Percentiles rank a stretch among this genome's conserved stretches.
Conservation (phyloP, 2,329 filamentous ascomycete species). For the Talaromyces sp. region DNA sequence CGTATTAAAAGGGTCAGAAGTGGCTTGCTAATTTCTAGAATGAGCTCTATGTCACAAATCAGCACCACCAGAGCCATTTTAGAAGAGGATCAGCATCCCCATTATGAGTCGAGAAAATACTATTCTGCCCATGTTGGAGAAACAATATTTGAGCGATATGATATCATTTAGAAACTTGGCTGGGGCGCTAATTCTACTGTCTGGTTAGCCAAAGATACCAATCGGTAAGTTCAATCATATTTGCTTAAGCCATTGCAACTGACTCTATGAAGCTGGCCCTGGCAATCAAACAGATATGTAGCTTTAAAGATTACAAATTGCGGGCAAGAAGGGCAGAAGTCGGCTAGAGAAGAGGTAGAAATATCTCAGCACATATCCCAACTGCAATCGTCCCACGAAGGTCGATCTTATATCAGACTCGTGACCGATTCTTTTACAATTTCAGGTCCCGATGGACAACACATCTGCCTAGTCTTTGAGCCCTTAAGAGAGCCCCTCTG, state of each 20-base stretch:
- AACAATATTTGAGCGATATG: too few species aligned
- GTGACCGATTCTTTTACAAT: conserved; percentile 30
- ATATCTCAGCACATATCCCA: too few species aligned
- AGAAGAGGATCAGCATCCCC: too few species aligned
- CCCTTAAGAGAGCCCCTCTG: conserved; percentile 37
- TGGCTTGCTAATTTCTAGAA: neutral
- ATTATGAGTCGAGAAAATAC: too few species aligned
- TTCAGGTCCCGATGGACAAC: conserved; percentile 24
- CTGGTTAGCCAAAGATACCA: too few species aligned
- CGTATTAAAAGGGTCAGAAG: neutral
- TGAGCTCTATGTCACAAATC: neutral
- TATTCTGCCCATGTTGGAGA: too few species aligned
- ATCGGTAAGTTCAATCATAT: too few species aligned
- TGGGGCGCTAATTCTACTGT: too few species aligned
- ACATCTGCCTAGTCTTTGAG: conserved; percentile 37
- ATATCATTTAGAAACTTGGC: too few species aligned
- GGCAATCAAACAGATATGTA: conserved; percentile 16
- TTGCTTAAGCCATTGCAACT: conserved; percentile 22
- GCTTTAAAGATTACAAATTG: conserved; percentile 9
- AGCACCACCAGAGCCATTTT: too few species aligned
- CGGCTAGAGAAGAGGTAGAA: too few species aligned
- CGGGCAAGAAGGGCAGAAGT: too few species aligned
- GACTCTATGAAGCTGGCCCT: conserved; percentile 34
- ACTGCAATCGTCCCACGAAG: conserved; percentile 25
- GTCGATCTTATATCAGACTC: conserved; percentile 22